A percentile compares a stretch with the other conserved stretches of the same genome.
phyloP scores from a whole-genome alignment of 805 yeast genomes.

The Yarrowia yakushimensis region DNA sequence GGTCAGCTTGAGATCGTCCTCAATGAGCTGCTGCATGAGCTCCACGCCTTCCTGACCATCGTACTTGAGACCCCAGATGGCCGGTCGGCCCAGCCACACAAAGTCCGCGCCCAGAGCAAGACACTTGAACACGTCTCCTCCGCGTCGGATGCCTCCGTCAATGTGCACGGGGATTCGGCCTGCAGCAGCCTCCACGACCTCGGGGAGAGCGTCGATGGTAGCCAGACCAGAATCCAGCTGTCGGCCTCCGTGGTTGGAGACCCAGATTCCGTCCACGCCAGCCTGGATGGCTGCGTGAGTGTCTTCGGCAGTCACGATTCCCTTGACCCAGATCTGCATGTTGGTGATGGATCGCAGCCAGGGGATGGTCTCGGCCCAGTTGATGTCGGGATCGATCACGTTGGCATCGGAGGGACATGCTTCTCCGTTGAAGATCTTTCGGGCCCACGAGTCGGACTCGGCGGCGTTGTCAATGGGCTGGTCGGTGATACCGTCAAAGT shows the following conservation, averaged over 20 bases:
- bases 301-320: slow-evolving; percentile 66
- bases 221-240: slow-evolving; percentile 63
- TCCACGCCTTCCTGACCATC: slow-evolving; percentile 68
- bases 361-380: slow-evolving; percentile 37
- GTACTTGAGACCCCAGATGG: slow-evolving; percentile 60
- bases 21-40: slow-evolving; percentile 32
- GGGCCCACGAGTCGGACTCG: slow-evolving; percentile 30
- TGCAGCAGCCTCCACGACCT: slow-evolving; percentile 42
- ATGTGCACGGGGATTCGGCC: slow-evolving; percentile 55
- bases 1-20: slow-evolving; percentile 31
- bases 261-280: slow-evolving; percentile 60
- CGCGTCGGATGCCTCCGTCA: slow-evolving; percentile 70
- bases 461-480: slow-evolving; percentile 33
- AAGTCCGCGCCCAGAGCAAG: slow-evolving; percentile 67
- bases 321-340: slow-evolving; percentile 55
- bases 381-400: slow-evolving; percentile 34
- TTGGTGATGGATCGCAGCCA: slow-evolving; percentile 38
- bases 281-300: slow-evolving; percentile 54
- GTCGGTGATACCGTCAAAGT: slow-evolving; percentile 29
- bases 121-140: slow-evolving; percentile 64
- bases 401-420: slow-evolving; percentile 27
- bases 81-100: slow-evolving; percentile 64
- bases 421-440: slow-evolving; percentile 28
- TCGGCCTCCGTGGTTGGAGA: slow-evolving; percentile 75
- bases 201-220: slow-evolving; percentile 62